Evolutionary conservation across 2,329 filamentous ascomycete species (phyloP).

Genomic region (Dothiorella sarmentorum): DNA sequence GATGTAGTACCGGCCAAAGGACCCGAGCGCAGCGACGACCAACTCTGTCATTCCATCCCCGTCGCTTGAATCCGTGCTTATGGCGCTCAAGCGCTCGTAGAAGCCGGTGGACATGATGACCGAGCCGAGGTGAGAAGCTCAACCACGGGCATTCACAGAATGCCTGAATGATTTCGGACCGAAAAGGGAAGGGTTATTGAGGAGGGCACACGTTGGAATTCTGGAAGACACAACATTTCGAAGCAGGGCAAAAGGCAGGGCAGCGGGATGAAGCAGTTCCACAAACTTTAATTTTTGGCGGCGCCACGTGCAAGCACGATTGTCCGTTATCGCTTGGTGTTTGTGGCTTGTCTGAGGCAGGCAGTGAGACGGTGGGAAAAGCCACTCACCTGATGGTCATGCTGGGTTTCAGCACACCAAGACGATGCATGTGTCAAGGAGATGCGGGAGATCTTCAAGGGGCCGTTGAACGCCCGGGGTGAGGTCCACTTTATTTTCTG

Average conservation of each 20-base stretch:
- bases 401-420: neutral
- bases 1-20: constrained; percentile 40
- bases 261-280: neutral
- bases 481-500: neutral
- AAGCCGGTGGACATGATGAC: constrained; percentile 25
- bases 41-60: constrained; percentile 37
- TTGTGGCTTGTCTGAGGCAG: neutral
- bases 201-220: neutral
- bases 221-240: neutral
- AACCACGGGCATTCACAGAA: constrained; percentile 13
- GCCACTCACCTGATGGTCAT: constrained; percentile 4
- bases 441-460: constrained; percentile 1
- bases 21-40: constrained; percentile 38
- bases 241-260: neutral
- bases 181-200: neutral
- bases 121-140: no score
- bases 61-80: constrained; percentile 30
- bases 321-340: neutral
- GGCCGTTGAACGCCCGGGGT: neutral
- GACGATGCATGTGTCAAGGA: constrained; percentile 8
- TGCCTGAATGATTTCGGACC: neutral
- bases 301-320: neutral
- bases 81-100: constrained; percentile 32
- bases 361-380: neutral
- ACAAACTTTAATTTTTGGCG: constrained; percentile 3